Conservation (phyloP, 805 yeast genomes). For the Pichia phayaonensis region DNA sequence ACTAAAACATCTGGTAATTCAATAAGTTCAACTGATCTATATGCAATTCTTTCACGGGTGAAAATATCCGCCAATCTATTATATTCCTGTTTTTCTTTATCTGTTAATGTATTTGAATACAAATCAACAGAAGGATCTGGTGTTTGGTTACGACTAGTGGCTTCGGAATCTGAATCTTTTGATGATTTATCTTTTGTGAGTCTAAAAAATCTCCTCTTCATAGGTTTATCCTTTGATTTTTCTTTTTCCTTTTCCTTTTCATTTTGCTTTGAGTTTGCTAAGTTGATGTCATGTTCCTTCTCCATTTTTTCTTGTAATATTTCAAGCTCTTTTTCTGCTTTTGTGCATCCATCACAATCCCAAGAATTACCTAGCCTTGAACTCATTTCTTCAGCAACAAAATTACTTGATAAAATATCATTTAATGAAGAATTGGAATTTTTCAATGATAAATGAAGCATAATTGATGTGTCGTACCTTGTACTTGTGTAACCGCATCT, state of each 20-base stretch:
- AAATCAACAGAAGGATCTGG: not conserved
- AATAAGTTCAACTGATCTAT: constrained; percentile 25
- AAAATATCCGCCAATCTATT: constrained; percentile 13
- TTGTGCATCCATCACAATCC: constrained; percentile 70
- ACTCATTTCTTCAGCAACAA: constrained; percentile 55
- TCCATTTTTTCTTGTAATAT: constrained; percentile 6
- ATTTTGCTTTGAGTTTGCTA: constrained; percentile 20
- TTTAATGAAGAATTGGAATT: constrained; percentile 32
- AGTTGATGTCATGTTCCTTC: constrained; percentile 8
- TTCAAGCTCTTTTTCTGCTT: constrained; percentile 17
- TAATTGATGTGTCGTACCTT: constrained; percentile 36
- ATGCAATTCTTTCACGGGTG: constrained; percentile 23
- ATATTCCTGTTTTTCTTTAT: constrained; percentile 17
- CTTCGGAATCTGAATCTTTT: constrained; percentile 1
- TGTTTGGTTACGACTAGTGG: not conserved
- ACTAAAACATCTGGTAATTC: constrained; percentile 29
- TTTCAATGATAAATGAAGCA: constrained; percentile 25
- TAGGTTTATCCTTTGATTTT: constrained; percentile 5
- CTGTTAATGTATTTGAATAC: constrained; percentile 12
- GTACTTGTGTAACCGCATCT: constrained; percentile 55
- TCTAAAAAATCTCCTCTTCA: constrained; percentile 2
- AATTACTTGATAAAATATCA: constrained; percentile 56
- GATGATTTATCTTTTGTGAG: not conserved
- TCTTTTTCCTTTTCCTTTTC: constrained; percentile 10
- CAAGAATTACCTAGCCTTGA: constrained; percentile 67